Percentiles rank a stretch among this genome's conserved stretches.
phyloP scores from a whole-genome alignment of 306 rosid genomes.

The Fagus sylvatica region DNA sequence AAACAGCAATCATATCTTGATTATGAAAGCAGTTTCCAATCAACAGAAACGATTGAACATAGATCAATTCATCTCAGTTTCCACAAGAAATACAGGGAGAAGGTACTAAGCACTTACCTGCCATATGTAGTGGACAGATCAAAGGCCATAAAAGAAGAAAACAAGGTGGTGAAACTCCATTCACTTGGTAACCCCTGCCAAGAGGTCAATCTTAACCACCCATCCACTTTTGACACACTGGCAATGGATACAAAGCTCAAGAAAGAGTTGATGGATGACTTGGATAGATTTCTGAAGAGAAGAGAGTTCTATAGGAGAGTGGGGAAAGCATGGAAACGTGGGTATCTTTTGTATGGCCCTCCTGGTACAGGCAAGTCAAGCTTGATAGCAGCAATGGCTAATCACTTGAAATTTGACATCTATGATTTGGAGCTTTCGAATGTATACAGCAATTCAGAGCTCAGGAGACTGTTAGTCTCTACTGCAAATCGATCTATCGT shows the following conservation, averaged over 20 bases:
- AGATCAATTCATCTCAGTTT: conserved; percentile 25
- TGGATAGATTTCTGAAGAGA: conserved; percentile 35
- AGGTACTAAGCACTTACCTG: conserved; percentile 26
- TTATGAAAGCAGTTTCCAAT: background rate
- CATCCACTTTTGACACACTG: conserved; percentile 32
- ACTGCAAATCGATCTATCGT: conserved; percentile 33
- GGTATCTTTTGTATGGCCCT: conserved; percentile 43
- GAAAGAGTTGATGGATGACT: conserved; percentile 36
- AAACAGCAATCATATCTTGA: background rate
- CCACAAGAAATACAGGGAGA: conserved; percentile 25
- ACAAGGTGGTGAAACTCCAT: conserved; percentile 31
- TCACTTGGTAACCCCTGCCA: background rate
- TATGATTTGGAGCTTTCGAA: conserved; percentile 43
- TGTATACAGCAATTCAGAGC: conserved; percentile 15
- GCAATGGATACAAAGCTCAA: conserved; percentile 35
- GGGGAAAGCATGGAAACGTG: conserved; percentile 49
- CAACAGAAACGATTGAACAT: conserved; percentile 8
- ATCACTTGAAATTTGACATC: conserved; percentile 38
- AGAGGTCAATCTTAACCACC: conserved; percentile 26
- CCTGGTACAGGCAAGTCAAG: conserved; percentile 49
- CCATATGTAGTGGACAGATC: conserved; percentile 28
- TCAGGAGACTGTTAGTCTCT: conserved; percentile 26
- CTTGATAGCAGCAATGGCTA: conserved; percentile 49
- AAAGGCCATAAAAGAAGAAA: conserved; percentile 26
- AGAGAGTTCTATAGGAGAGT: conserved; percentile 29